A percentile compares a stretch with the other conserved stretches of the same genome.
These are phyloP conservation scores for Carex scoparia DNA, from an alignment of 176 grass and related monocot species.

Conservation along the genomic window DNA sequence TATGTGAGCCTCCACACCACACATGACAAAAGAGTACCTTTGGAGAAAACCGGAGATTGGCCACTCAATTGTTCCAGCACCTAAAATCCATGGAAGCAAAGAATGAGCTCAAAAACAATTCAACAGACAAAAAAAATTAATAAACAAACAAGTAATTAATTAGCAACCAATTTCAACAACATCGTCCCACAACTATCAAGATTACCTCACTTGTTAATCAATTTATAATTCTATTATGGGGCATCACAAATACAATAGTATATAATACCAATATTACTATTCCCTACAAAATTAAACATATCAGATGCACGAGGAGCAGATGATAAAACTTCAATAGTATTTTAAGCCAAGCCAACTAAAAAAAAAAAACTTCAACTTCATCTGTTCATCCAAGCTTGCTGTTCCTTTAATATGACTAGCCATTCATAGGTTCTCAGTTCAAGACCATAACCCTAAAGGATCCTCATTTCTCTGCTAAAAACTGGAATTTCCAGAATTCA, in stretches of 20 bases:
- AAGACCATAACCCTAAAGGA: not conserved
- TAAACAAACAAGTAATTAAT: not conserved
- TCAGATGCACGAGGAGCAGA: not conserved
- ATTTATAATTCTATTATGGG: not conserved
- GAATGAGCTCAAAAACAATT: not conserved
- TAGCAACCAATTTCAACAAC: not conserved
- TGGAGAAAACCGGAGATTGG: conserved; percentile 73
- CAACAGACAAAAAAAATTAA: not conserved
- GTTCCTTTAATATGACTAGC: not conserved
- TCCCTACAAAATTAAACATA: not conserved
- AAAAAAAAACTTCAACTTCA: not conserved
- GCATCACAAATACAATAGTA: not conserved
- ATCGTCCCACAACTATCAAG: not conserved
- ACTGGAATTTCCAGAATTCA: not conserved
- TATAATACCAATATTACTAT: not conserved
- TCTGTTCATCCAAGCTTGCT: not conserved
- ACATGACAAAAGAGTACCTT: conserved; percentile 37
- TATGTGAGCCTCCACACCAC: not conserved
- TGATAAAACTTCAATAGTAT: not conserved
- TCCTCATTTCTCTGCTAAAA: not conserved
- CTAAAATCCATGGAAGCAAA: conserved; percentile 20
- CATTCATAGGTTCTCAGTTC: not conserved
- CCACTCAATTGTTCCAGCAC: conserved; percentile 87
- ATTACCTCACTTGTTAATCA: not conserved
- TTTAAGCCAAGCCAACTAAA: not conserved